Base-by-base conservation (phyloP, 2,329 filamentous ascomycete species). In the Exserohilum turcica region DNA sequence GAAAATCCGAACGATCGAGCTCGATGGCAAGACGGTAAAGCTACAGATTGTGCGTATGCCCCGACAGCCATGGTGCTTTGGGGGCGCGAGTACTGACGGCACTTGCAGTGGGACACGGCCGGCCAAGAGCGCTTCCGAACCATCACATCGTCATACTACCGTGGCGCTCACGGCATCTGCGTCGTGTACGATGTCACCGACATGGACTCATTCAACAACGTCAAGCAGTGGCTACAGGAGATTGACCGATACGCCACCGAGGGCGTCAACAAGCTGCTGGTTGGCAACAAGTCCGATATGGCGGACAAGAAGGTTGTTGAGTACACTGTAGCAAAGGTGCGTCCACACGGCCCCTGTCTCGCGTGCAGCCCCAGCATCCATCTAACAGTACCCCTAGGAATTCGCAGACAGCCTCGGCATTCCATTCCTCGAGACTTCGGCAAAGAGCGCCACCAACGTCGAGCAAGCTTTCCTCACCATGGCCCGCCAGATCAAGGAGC, bases 251-350 rank as follows among this genome's bases (percentile, higher is more conserved):
- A 99, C 74, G 94, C 94, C 69, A 99, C 94, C 66, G 94, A 99
- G 81, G 94, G 94, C 64, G 94, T 99, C 74, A 99, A 99, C 87
- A 99, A 99, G 86, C 85, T 99, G 65, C 87, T 99, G 59, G 93
- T 99, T 60, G 94, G 94, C 74, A 99, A 99, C 89, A 99, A 99
- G 89, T 96, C 92, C 80, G 94, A 99, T 90, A 97, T 99, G 92
- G 87, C 93, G 56, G 94, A 99, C 82, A 99, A 99, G 90, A 99
- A 97, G 84, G 94, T 97, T 35, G 94, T 99, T 59, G 94, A 99
- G 79, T 99, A 99, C 86, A 96, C 92, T 62, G 94, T 97, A 67
- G 94, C 94, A 68, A 99, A 99, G 91, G 94, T 97, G 82, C 57
- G 84, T 71, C 24, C 10, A 45, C 24, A n/a, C n/a, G n/a, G n/a